phyloP scores from a whole-genome alignment of 139 green algal genomes.

The Astrephomene gubernaculifera region DNA sequence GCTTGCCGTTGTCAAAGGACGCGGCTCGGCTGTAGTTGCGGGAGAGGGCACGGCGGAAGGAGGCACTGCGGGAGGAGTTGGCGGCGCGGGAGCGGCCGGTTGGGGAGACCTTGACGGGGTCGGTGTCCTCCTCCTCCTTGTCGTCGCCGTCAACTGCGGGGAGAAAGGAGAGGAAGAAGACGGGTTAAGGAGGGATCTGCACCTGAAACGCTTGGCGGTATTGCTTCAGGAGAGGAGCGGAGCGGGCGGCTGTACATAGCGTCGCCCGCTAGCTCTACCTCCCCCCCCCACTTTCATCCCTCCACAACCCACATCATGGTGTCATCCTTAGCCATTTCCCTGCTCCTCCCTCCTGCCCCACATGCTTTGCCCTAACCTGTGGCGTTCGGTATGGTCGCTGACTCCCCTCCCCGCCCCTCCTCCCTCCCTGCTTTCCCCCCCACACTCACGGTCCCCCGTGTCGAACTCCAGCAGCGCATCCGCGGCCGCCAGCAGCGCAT shows the following conservation, averaged over 20 bases:
- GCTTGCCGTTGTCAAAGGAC: not conserved
- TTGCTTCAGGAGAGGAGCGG: too few relatives aligned
- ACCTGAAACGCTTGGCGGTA: too few relatives aligned
- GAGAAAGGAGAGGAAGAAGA: too few relatives aligned
- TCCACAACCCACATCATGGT: too few relatives aligned
- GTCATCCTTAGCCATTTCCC: too few relatives aligned
- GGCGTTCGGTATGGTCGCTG: too few relatives aligned
- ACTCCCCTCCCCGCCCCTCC: not conserved
- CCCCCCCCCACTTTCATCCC: too few relatives aligned
- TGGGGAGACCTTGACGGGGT: not conserved
- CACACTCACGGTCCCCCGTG: constrained; percentile 49
- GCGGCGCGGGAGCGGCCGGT: not conserved
- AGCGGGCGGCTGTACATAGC: too few relatives aligned
- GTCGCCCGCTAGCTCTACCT: too few relatives aligned
- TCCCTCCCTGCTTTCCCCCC: not conserved
- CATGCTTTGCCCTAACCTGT: too few relatives aligned
- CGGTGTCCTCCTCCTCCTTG: constrained; percentile 19
- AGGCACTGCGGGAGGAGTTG: not conserved
- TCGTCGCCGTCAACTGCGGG: constrained; percentile 16
- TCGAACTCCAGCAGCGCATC: constrained; percentile 62
- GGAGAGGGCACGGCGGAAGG: constrained; percentile 17
- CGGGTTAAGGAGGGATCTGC: not conserved
- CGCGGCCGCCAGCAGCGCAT: constrained; percentile 55
- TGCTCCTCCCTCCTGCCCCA: too few relatives aligned
- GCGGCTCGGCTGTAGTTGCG: constrained; percentile 19